Base-by-base conservation (phyloP, 768 basidiomycete species). In the Termitomyces sp. region DNA sequence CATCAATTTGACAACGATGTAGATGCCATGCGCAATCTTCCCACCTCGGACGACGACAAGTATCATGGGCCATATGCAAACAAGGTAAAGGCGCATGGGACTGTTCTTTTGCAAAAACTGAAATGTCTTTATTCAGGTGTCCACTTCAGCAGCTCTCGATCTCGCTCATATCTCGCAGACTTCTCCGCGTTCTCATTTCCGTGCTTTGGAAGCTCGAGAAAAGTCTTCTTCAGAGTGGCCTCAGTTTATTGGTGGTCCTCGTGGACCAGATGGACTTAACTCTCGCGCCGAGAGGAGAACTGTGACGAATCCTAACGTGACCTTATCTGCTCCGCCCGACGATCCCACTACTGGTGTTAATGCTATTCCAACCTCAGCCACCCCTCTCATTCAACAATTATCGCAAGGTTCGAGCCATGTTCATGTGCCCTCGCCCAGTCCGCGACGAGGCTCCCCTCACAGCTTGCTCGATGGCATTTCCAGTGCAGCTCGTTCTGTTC, bases 221-320 rank as follows among this genome's bases (percentile, higher is more conserved):
- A 88, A 86, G 67, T 78, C 90, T 9, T 93, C 90, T 5, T 94
- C 93, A 1, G 94, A 97, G 68, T 98, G 95, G 95, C 91, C 94
- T 31, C 92, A 94, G 68, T 97, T 94, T 71, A 76, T 83, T 43
- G 81, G 81, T 25, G 77, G 78, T 44, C 66, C 78, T 41, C 84
- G 88, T 62, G 80, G 76, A 27, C 82, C 84, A 32, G 90, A 91
- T 35, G 75, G 76, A 12, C 61, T 82, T 31, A 65, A 71, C 40
- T 73, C 77, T 39, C 80, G 86, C 52, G 63, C 73, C 29, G 88
- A 89, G 52, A 80, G 89, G 57, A 85, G 89, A 33, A 83, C 75
- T 27, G 86, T 88, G 38, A 90, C 89, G 4, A 90, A 87, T 64
- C 88, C 89, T 9, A 83, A 82, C 46, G 68, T 91, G 60, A 83